Evolutionary conservation across 1,139 yeast genomes (phyloP).

Genomic region (Kluyveromyces sp.): DNA sequence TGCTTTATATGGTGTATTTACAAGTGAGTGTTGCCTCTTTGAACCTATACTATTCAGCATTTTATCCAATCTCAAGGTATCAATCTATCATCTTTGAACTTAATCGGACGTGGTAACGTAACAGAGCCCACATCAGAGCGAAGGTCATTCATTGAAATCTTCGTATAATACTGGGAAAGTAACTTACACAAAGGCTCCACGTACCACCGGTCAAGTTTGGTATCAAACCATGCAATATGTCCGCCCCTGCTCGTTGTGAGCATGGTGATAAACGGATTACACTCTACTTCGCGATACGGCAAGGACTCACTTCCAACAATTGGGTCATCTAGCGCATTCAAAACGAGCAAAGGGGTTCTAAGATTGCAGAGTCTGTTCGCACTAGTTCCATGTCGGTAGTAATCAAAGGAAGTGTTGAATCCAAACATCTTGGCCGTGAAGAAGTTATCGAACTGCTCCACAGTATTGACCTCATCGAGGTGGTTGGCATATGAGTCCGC

Average conservation of each 20-base stretch:
- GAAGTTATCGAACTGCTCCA: conserved; percentile 44
- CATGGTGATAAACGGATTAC: conserved; percentile 51
- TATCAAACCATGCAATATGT: conserved; percentile 54
- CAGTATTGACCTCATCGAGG: conserved; percentile 18
- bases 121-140: conserved; percentile 14
- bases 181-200: conserved; percentile 37
- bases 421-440: conserved; percentile 52
- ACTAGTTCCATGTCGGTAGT: conserved; percentile 50
- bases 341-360: conserved; percentile 46
- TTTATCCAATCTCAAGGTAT: not conserved
- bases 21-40: not conserved
- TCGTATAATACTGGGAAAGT: conserved; percentile 29
- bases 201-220: conserved; percentile 49
- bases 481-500: conserved; percentile 14
- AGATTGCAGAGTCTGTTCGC: conserved; percentile 42
- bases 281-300: conserved; percentile 42
- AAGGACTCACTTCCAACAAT: conserved; percentile 44
- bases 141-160: conserved; percentile 18
- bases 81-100: conserved; percentile 9
- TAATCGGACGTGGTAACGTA: conserved; percentile 15
- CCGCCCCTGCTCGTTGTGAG: conserved; percentile 57
- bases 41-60: not conserved
- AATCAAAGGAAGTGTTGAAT: conserved; percentile 45
- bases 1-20: no score
- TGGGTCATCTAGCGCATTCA: conserved; percentile 53